phyloP scores from a whole-genome alignment of 192 early-diverging fungal species.

The Coemansia javaensis region DNA sequence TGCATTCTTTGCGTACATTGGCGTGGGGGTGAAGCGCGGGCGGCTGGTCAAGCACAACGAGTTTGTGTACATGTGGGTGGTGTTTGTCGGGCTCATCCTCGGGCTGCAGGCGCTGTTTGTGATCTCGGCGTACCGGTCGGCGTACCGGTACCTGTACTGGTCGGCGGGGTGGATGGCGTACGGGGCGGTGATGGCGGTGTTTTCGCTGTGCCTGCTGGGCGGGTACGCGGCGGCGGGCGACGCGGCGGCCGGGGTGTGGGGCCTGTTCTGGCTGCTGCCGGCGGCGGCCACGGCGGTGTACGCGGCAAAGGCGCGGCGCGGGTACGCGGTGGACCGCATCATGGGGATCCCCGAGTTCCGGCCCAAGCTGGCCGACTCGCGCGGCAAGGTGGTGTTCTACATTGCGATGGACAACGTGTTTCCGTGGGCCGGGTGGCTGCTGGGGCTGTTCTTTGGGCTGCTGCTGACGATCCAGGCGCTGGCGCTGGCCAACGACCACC shows the following conservation, averaged over 20 bases:
- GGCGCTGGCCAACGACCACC: slow-evolving; percentile 42
- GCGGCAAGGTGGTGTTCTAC: slow-evolving; percentile 23
- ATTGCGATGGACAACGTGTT: slow-evolving; percentile 35
- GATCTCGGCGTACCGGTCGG: slow-evolving; percentile 41
- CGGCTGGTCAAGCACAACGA: slow-evolving; percentile 41
- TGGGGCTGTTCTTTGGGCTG: slow-evolving; percentile 36
- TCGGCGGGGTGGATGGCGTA: slow-evolving; percentile 46
- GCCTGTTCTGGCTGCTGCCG: slow-evolving; percentile 24
- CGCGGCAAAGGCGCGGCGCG: slow-evolving; percentile 44
- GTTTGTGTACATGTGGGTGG: slow-evolving; percentile 46
- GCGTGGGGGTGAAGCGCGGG: slow-evolving; percentile 17
- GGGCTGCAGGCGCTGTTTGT: slow-evolving; percentile 47
- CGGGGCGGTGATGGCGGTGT: slow-evolving; percentile 21
- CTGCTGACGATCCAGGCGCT: slow-evolving; percentile 47
- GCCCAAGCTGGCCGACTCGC: slow-evolving; percentile 32
- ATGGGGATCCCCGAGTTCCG: slow-evolving; percentile 52
- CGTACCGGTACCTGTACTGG: slow-evolving; percentile 45
- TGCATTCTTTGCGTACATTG: slow-evolving; percentile 45
- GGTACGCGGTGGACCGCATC: slow-evolving; percentile 46
- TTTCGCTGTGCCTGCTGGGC: slow-evolving; percentile 28
- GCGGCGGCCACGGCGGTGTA: slow-evolving; percentile 23
- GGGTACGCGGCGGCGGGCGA: slow-evolving; percentile 26
- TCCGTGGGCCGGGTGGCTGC: slow-evolving; percentile 29
- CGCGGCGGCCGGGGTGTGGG: slow-evolving; percentile 32
- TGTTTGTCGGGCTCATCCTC: slow-evolving; percentile 29